A percentile compares a stretch with the other conserved stretches of the same genome.
These are phyloP conservation scores for Fraxinus xanthoxyloides DNA, from an alignment of 305 asterid species.

Conservation along the genomic window DNA sequence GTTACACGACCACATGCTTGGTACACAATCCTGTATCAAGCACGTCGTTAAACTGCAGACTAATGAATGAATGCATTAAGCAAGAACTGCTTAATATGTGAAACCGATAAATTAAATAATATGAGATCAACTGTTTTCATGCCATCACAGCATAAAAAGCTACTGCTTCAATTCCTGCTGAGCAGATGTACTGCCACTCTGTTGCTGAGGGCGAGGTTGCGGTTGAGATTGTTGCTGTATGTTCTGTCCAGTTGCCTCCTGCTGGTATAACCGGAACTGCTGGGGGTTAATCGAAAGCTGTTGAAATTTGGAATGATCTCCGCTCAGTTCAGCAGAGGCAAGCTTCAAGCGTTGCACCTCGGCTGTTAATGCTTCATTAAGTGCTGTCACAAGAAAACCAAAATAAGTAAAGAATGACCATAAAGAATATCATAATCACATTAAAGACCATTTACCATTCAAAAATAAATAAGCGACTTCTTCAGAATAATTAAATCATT, in stretches of 20 bases:
- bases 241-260: constrained; percentile 47
- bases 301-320: constrained; percentile 66
- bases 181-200: constrained; percentile 41
- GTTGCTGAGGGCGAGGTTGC: constrained; percentile 45
- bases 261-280: constrained; percentile 60
- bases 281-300: constrained; percentile 74
- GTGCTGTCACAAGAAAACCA: constrained; percentile 44
- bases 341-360: constrained; percentile 88
- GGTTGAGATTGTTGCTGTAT: constrained; percentile 44
- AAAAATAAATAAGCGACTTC: not conserved
- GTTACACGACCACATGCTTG: not conserved
- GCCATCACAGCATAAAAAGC: constrained; percentile 14
- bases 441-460: not conserved
- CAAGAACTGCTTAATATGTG: constrained; percentile 8
- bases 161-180: constrained; percentile 50
- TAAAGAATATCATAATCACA: not conserved
- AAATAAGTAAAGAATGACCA: not conserved
- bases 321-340: constrained; percentile 52
- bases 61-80: constrained; percentile 53
- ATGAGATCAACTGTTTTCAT: not conserved
- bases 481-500: not conserved
- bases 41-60: constrained; percentile 22
- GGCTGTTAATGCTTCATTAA: constrained; percentile 69
- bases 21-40: not conserved
- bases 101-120: not conserved